Evolutionary conservation across 2,329 filamentous ascomycete species (phyloP).

Genomic region (Botrytis byssoidea): DNA sequence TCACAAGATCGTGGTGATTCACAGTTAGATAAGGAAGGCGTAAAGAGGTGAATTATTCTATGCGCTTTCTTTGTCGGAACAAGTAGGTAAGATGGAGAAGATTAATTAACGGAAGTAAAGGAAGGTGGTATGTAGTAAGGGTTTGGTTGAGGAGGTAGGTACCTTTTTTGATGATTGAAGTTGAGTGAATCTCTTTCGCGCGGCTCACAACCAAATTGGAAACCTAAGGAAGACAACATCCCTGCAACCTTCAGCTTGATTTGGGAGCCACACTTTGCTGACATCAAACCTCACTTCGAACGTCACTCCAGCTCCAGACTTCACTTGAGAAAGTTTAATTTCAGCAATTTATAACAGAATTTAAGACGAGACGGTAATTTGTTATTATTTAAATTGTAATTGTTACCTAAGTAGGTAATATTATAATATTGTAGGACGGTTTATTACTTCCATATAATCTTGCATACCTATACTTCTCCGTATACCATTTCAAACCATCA

Average conservation of each 20-base stretch:
- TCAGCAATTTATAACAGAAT: not conserved
- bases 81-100: not conserved
- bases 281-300: not conserved
- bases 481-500: not conserved
- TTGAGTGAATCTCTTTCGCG: constrained; percentile 5
- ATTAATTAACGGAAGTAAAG: constrained; percentile 12
- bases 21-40: constrained; percentile 17
- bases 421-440: not conserved
- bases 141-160: not conserved
- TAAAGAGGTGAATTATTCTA: constrained; percentile 15
- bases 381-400: too few species aligned
- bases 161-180: constrained; percentile 12
- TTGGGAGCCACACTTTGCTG: not conserved
- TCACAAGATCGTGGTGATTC: constrained; percentile 7
- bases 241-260: constrained; percentile 9
- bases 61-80: not conserved
- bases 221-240: constrained; percentile 17
- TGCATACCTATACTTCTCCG: not conserved
- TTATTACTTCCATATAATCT: not conserved
- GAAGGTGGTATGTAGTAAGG: not conserved
- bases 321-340: not conserved
- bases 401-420: not conserved
- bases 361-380: too few species aligned
- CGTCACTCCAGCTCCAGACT: not conserved
- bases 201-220: constrained; percentile 6